Evolutionary conservation across 2,329 filamentous ascomycete genomes (phyloP).

Genomic region (Hymenoscyphus albidus): DNA sequence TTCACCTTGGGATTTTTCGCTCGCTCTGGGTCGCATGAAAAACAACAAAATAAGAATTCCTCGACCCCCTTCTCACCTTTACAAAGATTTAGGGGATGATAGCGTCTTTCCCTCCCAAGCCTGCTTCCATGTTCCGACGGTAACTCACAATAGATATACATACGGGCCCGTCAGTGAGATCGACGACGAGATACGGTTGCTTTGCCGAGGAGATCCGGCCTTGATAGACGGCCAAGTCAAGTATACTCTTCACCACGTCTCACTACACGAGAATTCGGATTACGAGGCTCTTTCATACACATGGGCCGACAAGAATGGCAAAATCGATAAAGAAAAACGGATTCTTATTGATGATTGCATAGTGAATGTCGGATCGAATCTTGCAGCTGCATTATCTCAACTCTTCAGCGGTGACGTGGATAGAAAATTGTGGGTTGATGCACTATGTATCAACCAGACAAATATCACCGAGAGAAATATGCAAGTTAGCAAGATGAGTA

Average conservation of each 20-base stretch:
- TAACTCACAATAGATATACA: not conserved
- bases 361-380: not conserved
- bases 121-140: not conserved
- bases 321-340: not conserved
- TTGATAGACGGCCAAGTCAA: not conserved
- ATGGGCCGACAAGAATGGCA: not conserved
- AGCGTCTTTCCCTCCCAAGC: not conserved
- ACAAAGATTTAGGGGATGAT: not conserved
- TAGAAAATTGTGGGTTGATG: not conserved
- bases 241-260: not conserved
- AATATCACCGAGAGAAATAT: not conserved
- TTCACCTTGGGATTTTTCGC: not conserved
- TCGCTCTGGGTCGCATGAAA: slow-evolving; percentile 1
- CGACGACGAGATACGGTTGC: not conserved
- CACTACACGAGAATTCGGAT: not conserved
- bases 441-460: slow-evolving; percentile 12
- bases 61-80: not conserved
- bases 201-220: not conserved
- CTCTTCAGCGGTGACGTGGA: not conserved
- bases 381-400: not conserved
- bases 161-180: not conserved
- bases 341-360: not conserved
- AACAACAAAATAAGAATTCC: not conserved
- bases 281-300: slow-evolving; percentile 4
- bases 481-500: not conserved